phyloP scores from a whole-genome alignment of 495 filamentous ascomycete species.

The Annulohypoxylon stygium region DNA sequence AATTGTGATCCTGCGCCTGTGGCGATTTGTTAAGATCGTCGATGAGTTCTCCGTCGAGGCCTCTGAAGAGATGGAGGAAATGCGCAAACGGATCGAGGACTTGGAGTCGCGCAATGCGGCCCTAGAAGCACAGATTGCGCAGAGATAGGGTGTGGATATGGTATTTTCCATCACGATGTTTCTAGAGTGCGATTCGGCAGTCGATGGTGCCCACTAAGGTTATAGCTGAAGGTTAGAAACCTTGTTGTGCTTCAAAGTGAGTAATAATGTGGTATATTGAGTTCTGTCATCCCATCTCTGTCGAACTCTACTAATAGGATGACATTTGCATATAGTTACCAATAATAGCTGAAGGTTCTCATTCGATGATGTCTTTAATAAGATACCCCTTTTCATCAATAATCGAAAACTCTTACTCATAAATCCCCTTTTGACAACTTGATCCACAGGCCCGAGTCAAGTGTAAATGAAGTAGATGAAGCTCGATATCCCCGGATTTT shows the following conservation, averaged over 20 bases:
- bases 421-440: not conserved
- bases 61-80: conserved; percentile 59
- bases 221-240: conserved; percentile 32
- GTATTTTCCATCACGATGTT: not conserved
- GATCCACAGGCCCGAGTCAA: not conserved
- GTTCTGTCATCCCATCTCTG: conserved; percentile 16
- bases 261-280: not conserved
- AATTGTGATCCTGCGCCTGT: conserved; percentile 72
- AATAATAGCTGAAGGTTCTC: not conserved
- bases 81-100: conserved; percentile 57
- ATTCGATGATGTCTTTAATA: conserved; percentile 4
- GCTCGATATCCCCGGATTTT: conserved; percentile 1
- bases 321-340: not conserved
- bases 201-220: conserved; percentile 35
- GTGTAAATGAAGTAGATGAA: not conserved
- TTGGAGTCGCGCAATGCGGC: conserved; percentile 62
- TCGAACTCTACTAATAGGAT: conserved; percentile 16
- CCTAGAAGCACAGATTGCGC: conserved; percentile 57
- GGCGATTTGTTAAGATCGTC: conserved; percentile 77
- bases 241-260: conserved; percentile 9
- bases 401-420: not conserved
- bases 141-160: conserved; percentile 34
- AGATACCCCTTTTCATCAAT: conserved; percentile 31
- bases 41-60: conserved; percentile 73
- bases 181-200: conserved; percentile 9